Percentiles rank a stretch among this genome's conserved stretches.
Conservation (phyloP, 1,139 yeast genomes). For the Debaryomycetaceae sp. region DNA sequence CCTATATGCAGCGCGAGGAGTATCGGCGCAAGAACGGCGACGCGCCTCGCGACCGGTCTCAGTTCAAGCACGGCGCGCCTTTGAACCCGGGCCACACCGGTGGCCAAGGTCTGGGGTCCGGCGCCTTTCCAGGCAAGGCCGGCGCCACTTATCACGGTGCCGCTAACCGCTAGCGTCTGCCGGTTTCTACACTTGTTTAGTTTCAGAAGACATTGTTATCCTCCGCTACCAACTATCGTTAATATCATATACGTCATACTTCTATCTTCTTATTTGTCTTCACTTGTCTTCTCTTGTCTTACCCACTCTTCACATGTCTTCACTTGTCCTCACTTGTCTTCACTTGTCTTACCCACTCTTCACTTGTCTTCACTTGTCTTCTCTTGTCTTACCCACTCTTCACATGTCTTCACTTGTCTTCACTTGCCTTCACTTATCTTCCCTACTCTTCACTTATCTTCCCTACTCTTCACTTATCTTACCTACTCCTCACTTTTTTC, state of each 20-base stretch:
- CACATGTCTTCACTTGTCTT: not conserved
- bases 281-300: too few relatives aligned
- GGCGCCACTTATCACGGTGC: conserved; percentile 31
- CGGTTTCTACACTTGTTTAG: too few relatives aligned
- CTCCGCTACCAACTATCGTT: too few relatives aligned
- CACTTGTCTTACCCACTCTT: not conserved
- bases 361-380: not conserved
- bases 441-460: not conserved
- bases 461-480: not conserved
- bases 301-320: too few relatives aligned
- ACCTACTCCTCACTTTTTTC: not conserved
- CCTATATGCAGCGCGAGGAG: conserved; percentile 23
- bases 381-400: not conserved
- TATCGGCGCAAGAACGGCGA: conserved; percentile 24
- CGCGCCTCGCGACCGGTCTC: conserved; percentile 15
- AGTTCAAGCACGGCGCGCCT: conserved; percentile 25
- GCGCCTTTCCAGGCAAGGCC: conserved; percentile 26
- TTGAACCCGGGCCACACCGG: conserved; percentile 18
- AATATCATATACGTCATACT: too few relatives aligned
- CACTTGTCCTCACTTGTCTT: too few relatives aligned
- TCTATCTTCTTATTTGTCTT: too few relatives aligned
- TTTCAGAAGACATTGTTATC: too few relatives aligned
- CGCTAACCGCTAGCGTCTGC: conserved; percentile 18
- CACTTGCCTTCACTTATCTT: not conserved
- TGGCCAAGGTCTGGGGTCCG: conserved; percentile 15